phyloP scores from a whole-genome alignment of 352 stramenopile genomes.

The Globisporangium perplexum region DNA sequence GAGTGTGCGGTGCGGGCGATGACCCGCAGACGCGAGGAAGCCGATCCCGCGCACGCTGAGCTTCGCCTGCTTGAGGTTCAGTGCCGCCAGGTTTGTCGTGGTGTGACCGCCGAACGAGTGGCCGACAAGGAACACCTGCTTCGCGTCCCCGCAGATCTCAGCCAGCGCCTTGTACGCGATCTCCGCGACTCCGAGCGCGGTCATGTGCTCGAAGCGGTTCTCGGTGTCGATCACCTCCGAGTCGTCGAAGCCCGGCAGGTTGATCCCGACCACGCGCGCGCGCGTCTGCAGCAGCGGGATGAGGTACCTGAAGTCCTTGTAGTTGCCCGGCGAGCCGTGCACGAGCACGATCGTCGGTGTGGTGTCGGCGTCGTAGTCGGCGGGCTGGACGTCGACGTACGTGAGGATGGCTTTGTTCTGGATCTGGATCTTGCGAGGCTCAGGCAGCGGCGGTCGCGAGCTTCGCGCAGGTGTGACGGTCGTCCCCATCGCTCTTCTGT shows the following conservation, averaged over 20 bases:
- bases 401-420: too few species aligned
- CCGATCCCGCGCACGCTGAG: constrained; percentile 21
- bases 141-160: constrained; percentile 14
- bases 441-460: too few species aligned
- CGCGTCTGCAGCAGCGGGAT: constrained; percentile 35
- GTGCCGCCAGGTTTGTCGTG: constrained; percentile 34
- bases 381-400: too few species aligned
- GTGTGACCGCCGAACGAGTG: constrained; percentile 64
- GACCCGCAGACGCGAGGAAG: constrained; percentile 23
- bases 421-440: too few species aligned
- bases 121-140: constrained; percentile 46
- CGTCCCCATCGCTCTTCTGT: too few species aligned
- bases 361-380: too few species aligned
- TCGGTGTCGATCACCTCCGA: constrained; percentile 16
- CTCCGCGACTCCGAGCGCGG: constrained; percentile 10
- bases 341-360: constrained; percentile 27
- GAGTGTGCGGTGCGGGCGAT: not conserved
- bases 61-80: constrained; percentile 14
- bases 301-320: constrained; percentile 56
- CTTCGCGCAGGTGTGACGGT: too few species aligned
- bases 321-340: constrained; percentile 58
- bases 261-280: constrained; percentile 55
- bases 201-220: constrained; percentile 21
- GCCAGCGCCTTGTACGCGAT: constrained; percentile 19
- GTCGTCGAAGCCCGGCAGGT: constrained; percentile 50